Evolutionary conservation across 257 asterid genomes (phyloP), one percentile per base, ranked within the genome.

Genomic region (Avicennia marina): DNA sequence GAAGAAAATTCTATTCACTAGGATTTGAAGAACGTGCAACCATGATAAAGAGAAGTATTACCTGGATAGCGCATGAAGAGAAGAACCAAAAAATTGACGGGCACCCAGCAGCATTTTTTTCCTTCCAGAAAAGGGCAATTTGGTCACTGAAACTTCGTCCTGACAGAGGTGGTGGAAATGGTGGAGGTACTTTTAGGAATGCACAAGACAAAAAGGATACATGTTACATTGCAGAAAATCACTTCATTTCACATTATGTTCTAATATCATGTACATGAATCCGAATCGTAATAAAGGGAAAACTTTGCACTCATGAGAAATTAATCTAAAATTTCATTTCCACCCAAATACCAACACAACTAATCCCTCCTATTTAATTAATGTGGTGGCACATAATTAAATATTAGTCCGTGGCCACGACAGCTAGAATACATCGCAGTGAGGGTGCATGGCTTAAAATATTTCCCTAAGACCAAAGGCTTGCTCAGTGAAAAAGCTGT

Each of bases 1-100:
- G 60, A 32, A 17, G 21, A 45, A 62, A 18, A 36, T 17, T 13
- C 6, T 17, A 24, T 58, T 49, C 55, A 26, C 40, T 11, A 52
- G 21, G 46, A 51, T 21, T 58, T 43, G 36, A 44, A 63, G 56
- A 61, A 42, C 47, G 73, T 43, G 11, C 29, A 27, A 56, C 64
- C 44, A 68, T 21, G 10, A 18, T 26, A 42, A 62, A 66, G 15
- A 39, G 65, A 51, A 67, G 55, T 44, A 73, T 70, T 68, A 93
- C 99, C 99, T 93, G 99, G 51, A 84, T 60, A 44, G 66, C 68
- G 61, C 78, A 63, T 42, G 88, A 64, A 17, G 91, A 78, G 45
- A 74, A 45, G 72, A 80, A 80, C 99, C 99, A 93, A 51, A 86
- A 65, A 60, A 84, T 58, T 38, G 97, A 89, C 41, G 97, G 99